Evolutionary conservation across 768 basidiomycete species (phyloP), one percentile per base, ranked within the genome.

Genomic region (Trametes meyenii): DNA sequence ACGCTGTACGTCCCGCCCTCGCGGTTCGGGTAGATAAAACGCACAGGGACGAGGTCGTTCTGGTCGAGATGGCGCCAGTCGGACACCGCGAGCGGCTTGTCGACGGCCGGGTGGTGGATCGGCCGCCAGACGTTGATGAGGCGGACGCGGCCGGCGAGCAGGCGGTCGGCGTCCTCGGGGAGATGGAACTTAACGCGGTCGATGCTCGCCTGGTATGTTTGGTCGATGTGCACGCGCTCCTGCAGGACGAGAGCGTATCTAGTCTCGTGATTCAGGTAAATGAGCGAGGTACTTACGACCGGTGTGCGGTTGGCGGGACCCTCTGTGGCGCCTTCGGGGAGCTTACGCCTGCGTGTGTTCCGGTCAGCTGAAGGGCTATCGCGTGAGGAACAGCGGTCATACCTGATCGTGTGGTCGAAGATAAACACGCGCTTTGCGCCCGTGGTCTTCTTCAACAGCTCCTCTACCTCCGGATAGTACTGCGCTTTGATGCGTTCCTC

Each of bases 51-150:
- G 46, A 79, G 75, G 58, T 79, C 79, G 19, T 62, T 56, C 43
- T 71, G 69, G 65, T 79, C 68, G 57, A 79, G 48, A 29, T 68
- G 67, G 39, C 74, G 75, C 66, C 72, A 79, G 67, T 79, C 78
- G 0, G 75, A 75, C 5, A 77, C 66, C 7, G 75, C 77, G 38
- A 79, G 73, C 19, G 79, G 78, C 23, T 73, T 65, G 63, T 79
- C 73, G 26, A 73, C 71, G 39, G 73, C 77, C 2, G 74, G 58
- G 53, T 78, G 71, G 43, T 51, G 69, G 54, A 79, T 77, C 5
- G 78, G 78, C 10, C 78, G 76, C 78, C 78, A 78, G 55, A 79
- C 75, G 61, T 79, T 79, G 67, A 79, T 77, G 67, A 79, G 76
- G 55, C 75, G 76, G 36, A 73, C 72, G 45, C 78, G 76, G 17